Base-by-base conservation (phyloP, 345 rosid species). In the Dovyalis caffra region DNA sequence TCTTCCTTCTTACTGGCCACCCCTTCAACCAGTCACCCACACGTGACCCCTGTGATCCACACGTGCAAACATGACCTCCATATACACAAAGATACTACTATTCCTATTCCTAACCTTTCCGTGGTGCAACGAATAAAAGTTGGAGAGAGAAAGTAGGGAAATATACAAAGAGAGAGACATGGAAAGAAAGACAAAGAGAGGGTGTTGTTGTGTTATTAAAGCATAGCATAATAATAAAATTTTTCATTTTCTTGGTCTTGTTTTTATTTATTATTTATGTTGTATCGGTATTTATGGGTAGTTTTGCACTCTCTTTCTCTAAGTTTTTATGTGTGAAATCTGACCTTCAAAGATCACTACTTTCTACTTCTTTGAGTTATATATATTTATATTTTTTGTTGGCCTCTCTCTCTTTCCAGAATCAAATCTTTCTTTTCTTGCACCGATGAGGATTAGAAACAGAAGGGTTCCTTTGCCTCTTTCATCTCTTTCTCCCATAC, bases 401-500 rank as follows among this genome's bases (percentile, higher is more conserved):
- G 32, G 70, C 25, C 43, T 57, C 40, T 32, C 23, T 47, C 37
- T 11, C 69, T 64, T n/a, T 66, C 25, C 26, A 7, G 43, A 28
- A 28, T 38, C 63, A 72, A 68, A 51, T 28, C 53, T 35, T 66
- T 49, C 33, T 69, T 58, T 6, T n/a, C 29, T 73, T 76, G 73
- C 76, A 75, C 75, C 80, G 76, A 95, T 95, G 99, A 95, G 99
- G 89, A 95, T 95, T 92, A 88, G 99, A 74, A 91, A 93, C 74
- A 88, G 98, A 78, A 86, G 84, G 80, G 88, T 78, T 21, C 96
- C 90, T 37, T 85, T 91, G 28, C 91, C 99, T 40, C 86, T 92
- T 25, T 89, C 97, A 3, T 87, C 94, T 61, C 87, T 90, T 11
- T 88, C 92, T 34, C 98, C 97, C 34, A 82, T 90, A 8, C 92